Evolutionary conservation across 805 yeast species (phyloP).

Genomic region (Candida broadrunensis): DNA sequence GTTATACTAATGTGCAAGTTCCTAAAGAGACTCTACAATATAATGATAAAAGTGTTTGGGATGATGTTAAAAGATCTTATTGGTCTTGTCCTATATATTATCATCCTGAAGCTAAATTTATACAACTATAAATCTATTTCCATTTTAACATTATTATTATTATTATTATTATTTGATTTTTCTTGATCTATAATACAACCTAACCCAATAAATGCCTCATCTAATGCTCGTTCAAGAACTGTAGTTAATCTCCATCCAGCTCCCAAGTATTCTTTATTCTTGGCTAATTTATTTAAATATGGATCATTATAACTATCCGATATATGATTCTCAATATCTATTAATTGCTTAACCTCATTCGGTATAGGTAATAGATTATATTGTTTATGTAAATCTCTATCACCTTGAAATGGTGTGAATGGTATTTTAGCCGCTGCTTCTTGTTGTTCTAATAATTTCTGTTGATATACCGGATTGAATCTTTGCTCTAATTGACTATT

Average conservation of each 20-base stretch:
- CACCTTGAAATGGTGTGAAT: conserved; percentile 94
- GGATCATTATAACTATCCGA: conserved; percentile 34
- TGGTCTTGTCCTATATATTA: conserved; percentile 69
- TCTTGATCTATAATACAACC: conserved; percentile 68
- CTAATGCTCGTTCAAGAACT: conserved; percentile 73
- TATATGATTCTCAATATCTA: conserved; percentile 17
- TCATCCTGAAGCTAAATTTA: conserved; percentile 60
- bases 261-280: conserved; percentile 69
- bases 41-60: conserved; percentile 52
- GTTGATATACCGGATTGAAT: conserved; percentile 25
- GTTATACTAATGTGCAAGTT: conserved; percentile 48
- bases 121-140: conserved; percentile 17
- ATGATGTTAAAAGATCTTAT: conserved; percentile 57
- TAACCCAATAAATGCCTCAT: conserved; percentile 87
- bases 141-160: not conserved
- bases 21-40: conserved; percentile 34
- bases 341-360: conserved; percentile 18
- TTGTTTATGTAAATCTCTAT: conserved; percentile 55
- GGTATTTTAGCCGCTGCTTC: conserved; percentile 41
- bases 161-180: conserved; percentile 10
- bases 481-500: conserved; percentile 52
- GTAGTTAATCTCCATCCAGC: conserved; percentile 76
- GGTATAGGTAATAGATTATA: conserved; percentile 44
- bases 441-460: conserved; percentile 18
- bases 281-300: conserved; percentile 46